phyloP scores from a whole-genome alignment of 2,329 filamentous ascomycete genomes.

The Monosporascus sp. region DNA sequence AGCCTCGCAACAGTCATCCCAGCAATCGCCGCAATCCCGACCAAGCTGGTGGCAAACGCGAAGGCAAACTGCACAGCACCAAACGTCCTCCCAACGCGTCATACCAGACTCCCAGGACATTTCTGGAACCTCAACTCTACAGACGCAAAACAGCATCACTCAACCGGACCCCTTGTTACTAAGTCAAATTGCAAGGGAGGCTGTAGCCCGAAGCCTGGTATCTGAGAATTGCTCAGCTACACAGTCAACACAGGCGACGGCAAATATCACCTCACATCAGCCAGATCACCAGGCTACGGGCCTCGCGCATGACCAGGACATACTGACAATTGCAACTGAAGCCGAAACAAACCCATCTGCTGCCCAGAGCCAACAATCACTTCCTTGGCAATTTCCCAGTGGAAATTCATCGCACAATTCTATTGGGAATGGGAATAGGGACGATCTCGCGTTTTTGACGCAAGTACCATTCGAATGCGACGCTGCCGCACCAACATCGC shows the following conservation, averaged over 20 bases:
- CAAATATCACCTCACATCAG: conserved; percentile 25
- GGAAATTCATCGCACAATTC: conserved; percentile 1
- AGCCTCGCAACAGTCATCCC: conserved; percentile 2
- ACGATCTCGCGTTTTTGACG: conserved; percentile 2
- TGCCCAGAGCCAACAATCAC: background rate
- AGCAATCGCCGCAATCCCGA: conserved; percentile 8
- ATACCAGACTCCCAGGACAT: conserved; percentile 27
- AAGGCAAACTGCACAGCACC: conserved; percentile 1
- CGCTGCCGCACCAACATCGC: conserved; percentile 3
- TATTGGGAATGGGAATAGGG: background rate
- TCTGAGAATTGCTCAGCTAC: background rate
- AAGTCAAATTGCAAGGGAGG: background rate
- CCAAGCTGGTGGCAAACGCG: conserved; percentile 1
- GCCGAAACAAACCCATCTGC: background rate
- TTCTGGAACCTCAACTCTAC: conserved; percentile 15
- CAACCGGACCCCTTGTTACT: background rate
- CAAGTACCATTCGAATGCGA: conserved; percentile 6
- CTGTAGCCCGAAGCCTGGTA: conserved; percentile 7
- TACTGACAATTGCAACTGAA: background rate
- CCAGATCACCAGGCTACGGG: conserved; percentile 10
- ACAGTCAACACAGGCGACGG: conserved; percentile 3
- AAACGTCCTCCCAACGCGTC: conserved; percentile 10
- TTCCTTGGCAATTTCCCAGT: background rate
- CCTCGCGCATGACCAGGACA: conserved; percentile 1
- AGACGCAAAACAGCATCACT: conserved; percentile 11